Evolutionary conservation across 202 grass and related monocot genomes (phyloP), one percentile per base, ranked within the genome.

Genomic region (Alloteropsis angusta): DNA sequence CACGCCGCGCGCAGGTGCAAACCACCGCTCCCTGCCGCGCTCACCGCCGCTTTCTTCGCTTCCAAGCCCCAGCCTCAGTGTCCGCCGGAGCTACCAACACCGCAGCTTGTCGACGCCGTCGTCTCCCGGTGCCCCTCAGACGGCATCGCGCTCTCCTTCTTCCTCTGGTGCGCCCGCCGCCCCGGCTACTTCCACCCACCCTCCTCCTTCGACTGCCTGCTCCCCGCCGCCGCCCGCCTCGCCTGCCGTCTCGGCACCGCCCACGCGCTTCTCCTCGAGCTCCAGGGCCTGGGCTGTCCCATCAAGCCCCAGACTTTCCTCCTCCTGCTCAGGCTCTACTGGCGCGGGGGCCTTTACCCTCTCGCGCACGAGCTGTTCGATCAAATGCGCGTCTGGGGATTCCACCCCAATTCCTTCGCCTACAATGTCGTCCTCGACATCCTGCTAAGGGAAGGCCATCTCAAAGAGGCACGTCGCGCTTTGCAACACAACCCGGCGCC

Each of bases 131-230:
- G 87, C 56, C 75, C 89, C 53, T 98, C 89, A 47, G 92, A 94
- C 71, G 76, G 79, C 11, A 73, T 90, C 39, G 82, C 87, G 30
- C 52, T 94, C 50, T 88, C 79, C 70, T 90, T 98, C 80, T 98
- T 92, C 85, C 86, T 94, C 49, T 98, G 94, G 87, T 97, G 94
- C 66, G 89, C 91, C 18, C 89, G 80, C 34, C 81, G 87, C 73
- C 87, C 84, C 42, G 82, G 79, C 68, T 94, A 90, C 57, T 94
- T 90, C 81, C 94, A 97, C 73, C 89, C 75, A 23, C 60, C 83
- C 2, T 32, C 32, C 47, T 94, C 92, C 41, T 93, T 92, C 25
- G 91, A 97, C 77, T 37, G 43, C 68, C 75, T 92, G 74, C 82
- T 89, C 72, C 95, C 95, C 7, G 87, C 88, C 8, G 85, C 85